Evolutionary conservation across 306 rosid genomes (phyloP), one percentile per base, ranked within the genome.

Genomic region (Trifolium subterraneum): DNA sequence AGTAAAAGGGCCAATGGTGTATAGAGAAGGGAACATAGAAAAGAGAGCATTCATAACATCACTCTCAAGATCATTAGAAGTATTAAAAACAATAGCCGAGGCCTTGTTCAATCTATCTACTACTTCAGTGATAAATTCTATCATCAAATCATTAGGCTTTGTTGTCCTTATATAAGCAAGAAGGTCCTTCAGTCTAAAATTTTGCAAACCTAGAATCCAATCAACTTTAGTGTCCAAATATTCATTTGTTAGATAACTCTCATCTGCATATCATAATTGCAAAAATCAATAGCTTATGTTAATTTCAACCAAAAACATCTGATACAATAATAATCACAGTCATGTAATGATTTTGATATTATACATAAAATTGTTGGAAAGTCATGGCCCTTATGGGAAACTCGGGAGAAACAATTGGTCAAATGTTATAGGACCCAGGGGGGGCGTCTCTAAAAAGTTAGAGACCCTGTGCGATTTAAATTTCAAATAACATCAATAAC

Each of bases 21-120:
- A 56, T 56, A 56, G 1, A 56, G 35, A 56, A 56, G 63, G 63
- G 63, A 56, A 56, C 63, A 56, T 56, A 22, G 63, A 55, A 56
- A 11, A 5, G 7, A 55, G 31, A 56, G 5, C 63, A 23, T 56
- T 23, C 35, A 56, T 56, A 56, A 11, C 63, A 56, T 56, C 35
- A 56, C 33, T 23, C 35, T 56, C 63, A 56, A 56, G 27, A 25
- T 56, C 35, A 56, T 56, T 56, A 10, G 16, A 56, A 23, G 63
- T 56, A 22, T 56, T 56, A n/a, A 56, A 22, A 11, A 56, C 9
- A 23, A 56, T 56, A 56, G 16, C 63, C 0, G 63, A 56, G 63
- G 16, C 35, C 12, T 4, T 56, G 1, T 23, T 8, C 2, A 56
- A 25, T 56, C 63, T 56, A 56, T 56, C 33, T 56, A 23, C 33